These are phyloP conservation scores for Acer campestre DNA, from an alignment of 345 rosid genomes.

Conservation along the genomic window DNA sequence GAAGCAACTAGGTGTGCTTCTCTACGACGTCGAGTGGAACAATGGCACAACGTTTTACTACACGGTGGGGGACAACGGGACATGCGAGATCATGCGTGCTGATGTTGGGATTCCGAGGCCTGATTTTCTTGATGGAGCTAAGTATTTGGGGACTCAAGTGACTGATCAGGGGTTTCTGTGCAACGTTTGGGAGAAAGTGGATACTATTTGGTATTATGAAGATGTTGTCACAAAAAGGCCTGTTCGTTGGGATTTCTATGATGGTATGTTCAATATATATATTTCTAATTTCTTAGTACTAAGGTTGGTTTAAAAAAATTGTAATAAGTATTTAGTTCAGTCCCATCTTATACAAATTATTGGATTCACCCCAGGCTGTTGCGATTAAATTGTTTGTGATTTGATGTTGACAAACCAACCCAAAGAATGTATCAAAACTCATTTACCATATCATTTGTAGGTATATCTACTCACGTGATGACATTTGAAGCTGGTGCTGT, in stretches of 20 bases:
- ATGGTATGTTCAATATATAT: constrained; percentile 14
- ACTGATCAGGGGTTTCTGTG: constrained; percentile 40
- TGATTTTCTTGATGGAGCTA: constrained; percentile 42
- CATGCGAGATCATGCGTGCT: constrained; percentile 20
- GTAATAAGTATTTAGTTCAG: neutral
- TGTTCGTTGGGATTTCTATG: constrained; percentile 38
- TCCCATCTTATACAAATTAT: too few species aligned
- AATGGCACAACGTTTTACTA: constrained; percentile 44
- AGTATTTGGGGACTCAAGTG: constrained; percentile 32
- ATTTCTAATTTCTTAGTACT: too few species aligned
- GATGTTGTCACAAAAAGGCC: constrained; percentile 35
- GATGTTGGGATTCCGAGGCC: constrained; percentile 43
- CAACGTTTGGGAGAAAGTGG: constrained; percentile 45
- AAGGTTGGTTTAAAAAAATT: too few species aligned
- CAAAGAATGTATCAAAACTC: too few species aligned
- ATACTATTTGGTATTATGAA: constrained; percentile 42
- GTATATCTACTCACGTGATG: constrained; percentile 34
- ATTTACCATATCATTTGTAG: constrained; percentile 10
- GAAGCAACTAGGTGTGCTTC: constrained; percentile 30
- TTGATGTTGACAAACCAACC: too few species aligned
- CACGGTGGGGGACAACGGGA: constrained; percentile 19
- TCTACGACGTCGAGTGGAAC: constrained; percentile 38
- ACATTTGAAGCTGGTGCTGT: constrained; percentile 44
- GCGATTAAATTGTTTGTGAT: too few species aligned
- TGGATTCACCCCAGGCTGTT: too few species aligned